A percentile compares a stretch with the other conserved stretches of the same genome.
Evolutionary conservation across 768 basidiomycete genomes (phyloP).

Genomic region (Mycena albidolilacea): DNA sequence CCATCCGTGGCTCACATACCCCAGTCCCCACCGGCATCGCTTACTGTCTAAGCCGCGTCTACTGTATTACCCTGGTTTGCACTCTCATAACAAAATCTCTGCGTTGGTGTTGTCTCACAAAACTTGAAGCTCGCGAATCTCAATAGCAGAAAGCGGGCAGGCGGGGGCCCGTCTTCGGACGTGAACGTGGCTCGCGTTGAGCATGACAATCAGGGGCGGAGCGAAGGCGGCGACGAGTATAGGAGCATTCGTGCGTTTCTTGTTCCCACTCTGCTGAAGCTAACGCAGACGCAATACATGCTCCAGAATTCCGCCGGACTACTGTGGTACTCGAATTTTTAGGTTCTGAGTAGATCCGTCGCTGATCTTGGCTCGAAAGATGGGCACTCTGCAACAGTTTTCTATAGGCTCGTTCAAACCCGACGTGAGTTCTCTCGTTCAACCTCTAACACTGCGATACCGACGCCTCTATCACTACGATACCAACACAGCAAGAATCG

Average conservation of each 20-base stretch:
- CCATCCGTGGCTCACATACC: conserved; percentile 1
- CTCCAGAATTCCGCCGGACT: too few relatives aligned
- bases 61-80: conserved; percentile 23
- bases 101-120: neutral
- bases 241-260: too few relatives aligned
- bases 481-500: neutral
- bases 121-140: conserved; percentile 27
- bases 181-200: conserved; percentile 18
- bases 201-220: neutral
- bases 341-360: too few relatives aligned
- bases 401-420: conserved; percentile 15
- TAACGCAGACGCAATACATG: too few relatives aligned
- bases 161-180: conserved; percentile 4
- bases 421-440: conserved; percentile 19
- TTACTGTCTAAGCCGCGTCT: conserved; percentile 11
- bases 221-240: too few relatives aligned
- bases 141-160: conserved; percentile 8
- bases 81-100: conserved; percentile 17
- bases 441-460: conserved; percentile 12
- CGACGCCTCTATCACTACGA: conserved; percentile 13
- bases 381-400: neutral
- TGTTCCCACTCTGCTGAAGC: too few relatives aligned
- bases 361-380: too few relatives aligned
- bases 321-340: too few relatives aligned
- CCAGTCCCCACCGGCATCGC: conserved; percentile 20